A percentile compares a stretch with the other conserved stretches of the same genome.
These are phyloP conservation scores for Pseudovirgaria hyperparasitica DNA, from an alignment of 2,329 filamentous ascomycete genomes.

Conservation along the genomic window DNA sequence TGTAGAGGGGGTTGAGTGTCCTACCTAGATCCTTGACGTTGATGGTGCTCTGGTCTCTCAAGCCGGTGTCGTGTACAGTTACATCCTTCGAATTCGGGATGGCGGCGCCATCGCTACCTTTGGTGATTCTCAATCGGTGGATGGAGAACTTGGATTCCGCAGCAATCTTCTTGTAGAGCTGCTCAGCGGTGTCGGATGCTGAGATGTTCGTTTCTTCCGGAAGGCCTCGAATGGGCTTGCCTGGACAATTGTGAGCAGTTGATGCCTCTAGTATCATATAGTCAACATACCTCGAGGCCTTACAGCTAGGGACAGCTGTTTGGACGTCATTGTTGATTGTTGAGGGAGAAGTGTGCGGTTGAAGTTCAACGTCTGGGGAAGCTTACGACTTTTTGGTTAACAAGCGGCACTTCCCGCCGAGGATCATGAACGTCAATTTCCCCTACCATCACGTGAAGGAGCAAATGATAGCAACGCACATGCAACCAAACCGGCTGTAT, in stretches of 20 bases:
- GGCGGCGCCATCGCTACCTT: constrained; percentile 47
- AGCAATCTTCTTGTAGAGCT: constrained; percentile 47
- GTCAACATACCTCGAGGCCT: constrained; percentile 30
- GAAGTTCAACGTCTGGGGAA: too few relatives aligned
- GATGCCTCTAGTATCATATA: too few relatives aligned
- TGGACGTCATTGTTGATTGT: constrained; percentile 25
- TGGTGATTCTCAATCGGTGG: constrained; percentile 51
- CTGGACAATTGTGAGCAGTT: constrained; percentile 22
- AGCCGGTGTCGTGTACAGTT: constrained; percentile 41
- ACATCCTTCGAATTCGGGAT: constrained; percentile 42
- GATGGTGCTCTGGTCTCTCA: constrained; percentile 49
- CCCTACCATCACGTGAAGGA: too few relatives aligned
- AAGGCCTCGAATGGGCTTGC: constrained; percentile 49
- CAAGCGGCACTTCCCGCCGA: too few relatives aligned
- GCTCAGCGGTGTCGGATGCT: constrained; percentile 36
- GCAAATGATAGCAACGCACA: too few relatives aligned
- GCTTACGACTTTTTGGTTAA: too few relatives aligned
- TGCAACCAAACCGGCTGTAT: too few relatives aligned
- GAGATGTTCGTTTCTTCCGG: constrained; percentile 42
- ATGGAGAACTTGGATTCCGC: constrained; percentile 40
- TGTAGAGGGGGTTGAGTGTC: constrained; percentile 2
- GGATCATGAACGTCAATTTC: too few relatives aligned
- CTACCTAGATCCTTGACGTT: constrained; percentile 89
- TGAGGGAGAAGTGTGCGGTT: background rate
- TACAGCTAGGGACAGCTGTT: constrained; percentile 29